A percentile compares a stretch with the other conserved stretches of the same genome.
These are phyloP conservation scores for Clarireedia homoeocarpa DNA, from an alignment of 2,329 filamentous ascomycete species.

Conservation along the genomic window DNA sequence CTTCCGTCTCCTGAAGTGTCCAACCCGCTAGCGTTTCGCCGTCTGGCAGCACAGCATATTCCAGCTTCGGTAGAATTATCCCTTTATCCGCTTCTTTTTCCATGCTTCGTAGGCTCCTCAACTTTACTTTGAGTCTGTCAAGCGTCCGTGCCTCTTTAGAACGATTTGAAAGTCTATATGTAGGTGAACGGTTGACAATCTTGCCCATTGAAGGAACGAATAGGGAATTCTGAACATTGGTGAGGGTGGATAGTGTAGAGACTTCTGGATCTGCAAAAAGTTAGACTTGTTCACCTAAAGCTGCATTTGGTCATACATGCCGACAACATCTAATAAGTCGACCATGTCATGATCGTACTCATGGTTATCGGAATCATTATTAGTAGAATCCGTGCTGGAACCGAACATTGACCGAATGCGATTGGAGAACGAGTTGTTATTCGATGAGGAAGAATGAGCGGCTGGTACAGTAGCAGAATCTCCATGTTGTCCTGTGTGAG, in stretches of 20 bases:
- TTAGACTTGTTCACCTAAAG: conserved; percentile 19
- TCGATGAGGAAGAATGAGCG: neutral
- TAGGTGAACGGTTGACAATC: conserved; percentile 58
- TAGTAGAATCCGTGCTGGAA: conserved; percentile 2
- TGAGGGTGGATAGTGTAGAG: conserved; percentile 72
- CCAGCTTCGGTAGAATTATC: conserved; percentile 15
- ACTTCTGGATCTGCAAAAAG: conserved; percentile 64
- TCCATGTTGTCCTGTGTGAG: neutral
- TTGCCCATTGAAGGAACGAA: conserved; percentile 72
- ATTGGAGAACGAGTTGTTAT: conserved; percentile 10
- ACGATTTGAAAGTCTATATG: conserved; percentile 16
- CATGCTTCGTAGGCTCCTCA: conserved; percentile 14
- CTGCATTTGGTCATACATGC: conserved; percentile 34
- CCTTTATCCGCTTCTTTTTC: conserved; percentile 9
- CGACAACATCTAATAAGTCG: conserved; percentile 61
- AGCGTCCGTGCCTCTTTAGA: conserved; percentile 15
- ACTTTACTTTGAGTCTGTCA: conserved; percentile 17
- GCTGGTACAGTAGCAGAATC: neutral
- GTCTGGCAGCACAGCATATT: conserved; percentile 70
- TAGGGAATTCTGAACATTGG: conserved; percentile 82
- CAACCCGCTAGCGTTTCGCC: conserved; percentile 67
- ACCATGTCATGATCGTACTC: conserved; percentile 57
- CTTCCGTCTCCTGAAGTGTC: conserved; percentile 62
- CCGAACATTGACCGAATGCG: conserved; percentile 16
- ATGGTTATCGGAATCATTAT: conserved; percentile 11